A percentile compares a stretch with the other conserved stretches of the same genome.
Evolutionary conservation across 805 yeast species (phyloP).

Genomic region (Candida mattraensis): DNA sequence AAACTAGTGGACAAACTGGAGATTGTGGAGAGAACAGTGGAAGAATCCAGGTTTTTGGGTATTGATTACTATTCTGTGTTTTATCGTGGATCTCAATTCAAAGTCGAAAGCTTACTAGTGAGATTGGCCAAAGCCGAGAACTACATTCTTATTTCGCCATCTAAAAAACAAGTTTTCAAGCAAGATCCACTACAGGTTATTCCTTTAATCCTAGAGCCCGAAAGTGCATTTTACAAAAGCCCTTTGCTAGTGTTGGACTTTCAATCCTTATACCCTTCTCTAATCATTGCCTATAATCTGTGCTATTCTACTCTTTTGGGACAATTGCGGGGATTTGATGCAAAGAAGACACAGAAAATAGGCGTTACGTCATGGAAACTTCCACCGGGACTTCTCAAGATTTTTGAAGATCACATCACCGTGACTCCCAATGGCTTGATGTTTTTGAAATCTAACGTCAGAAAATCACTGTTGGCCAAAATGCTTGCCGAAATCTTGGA

Average conservation of each 20-base stretch:
- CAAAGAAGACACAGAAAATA: slow-evolving; percentile 42
- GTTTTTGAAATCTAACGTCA: slow-evolving; percentile 62
- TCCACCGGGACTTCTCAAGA: slow-evolving; percentile 55
- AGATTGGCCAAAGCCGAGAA: slow-evolving; percentile 78
- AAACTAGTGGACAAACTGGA: slow-evolving; percentile 61
- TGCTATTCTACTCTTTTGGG: slow-evolving; percentile 79
- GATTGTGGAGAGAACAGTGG: slow-evolving; percentile 67
- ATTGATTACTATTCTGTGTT: slow-evolving; percentile 86
- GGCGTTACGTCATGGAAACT: slow-evolving; percentile 55
- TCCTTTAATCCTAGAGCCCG: slow-evolving; percentile 92
- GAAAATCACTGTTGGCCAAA: slow-evolving; percentile 75
- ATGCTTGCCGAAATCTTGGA: slow-evolving; percentile 84
- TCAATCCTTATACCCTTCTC: slow-evolving; percentile 90
- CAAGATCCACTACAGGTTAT: slow-evolving; percentile 86
- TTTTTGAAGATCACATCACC: slow-evolving; percentile 53
- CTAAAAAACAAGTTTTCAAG: slow-evolving; percentile 73
- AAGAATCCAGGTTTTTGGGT: slow-evolving; percentile 83
- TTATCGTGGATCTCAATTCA: slow-evolving; percentile 90
- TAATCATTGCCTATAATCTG: slow-evolving; percentile 87
- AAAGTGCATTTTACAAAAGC: slow-evolving; percentile 77
- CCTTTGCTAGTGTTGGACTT: slow-evolving; percentile 91
- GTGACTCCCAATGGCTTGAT: slow-evolving; percentile 87
- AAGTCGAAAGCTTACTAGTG: slow-evolving; percentile 81
- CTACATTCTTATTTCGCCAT: slow-evolving; percentile 72
- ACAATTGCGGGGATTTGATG: slow-evolving; percentile 51